Base-by-base conservation (phyloP, 352 stramenopile species). In the Halophytophthora batemanensis region DNA sequence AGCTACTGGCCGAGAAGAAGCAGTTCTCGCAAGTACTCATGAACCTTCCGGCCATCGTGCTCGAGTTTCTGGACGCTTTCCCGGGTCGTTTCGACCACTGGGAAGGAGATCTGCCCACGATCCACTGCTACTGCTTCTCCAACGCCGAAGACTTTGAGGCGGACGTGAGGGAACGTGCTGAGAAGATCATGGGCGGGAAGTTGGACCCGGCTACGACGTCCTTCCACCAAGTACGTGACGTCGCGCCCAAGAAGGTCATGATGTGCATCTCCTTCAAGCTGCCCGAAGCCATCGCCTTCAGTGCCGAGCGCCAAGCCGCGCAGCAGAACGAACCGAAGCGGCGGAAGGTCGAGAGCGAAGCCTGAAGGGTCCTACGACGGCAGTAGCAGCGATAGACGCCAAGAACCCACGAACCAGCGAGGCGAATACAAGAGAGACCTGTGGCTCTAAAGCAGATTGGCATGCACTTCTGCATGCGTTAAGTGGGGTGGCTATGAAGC, bases 181-280 rank as follows among this genome's bases (percentile, higher is more conserved):
- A 92, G 38, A 66, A 59, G 21, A 82, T 92, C 15, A 53, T 93
- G 58, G 61, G 65, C 15, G 78, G 86, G 1, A 61, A 69, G 43
- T 54, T 98, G 15, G 56, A 86, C 36, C 49, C 59, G 4, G 48
- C 53, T 34, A 59, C 52, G 7, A 86, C 75, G 13, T 70, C 56
- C 38, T 82, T 90, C 54, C 91, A 97, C 66, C 73, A 93, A 12
- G 95, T 99, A 31, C 76, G 96, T 47, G 92, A 99, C 60, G 95
- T 99, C 8, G 83, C 96, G 2, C 96, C 96, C 1, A 98, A 97
- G 60, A 98, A 98, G 67, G 90, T 97, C 53, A 99, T 99, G 96
- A 85, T 98, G 45, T 98, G 95, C 67, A 86, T 98, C 28, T 97
- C 87, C 25, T 98, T 99, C 70, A 59, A 81, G 47, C 60, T 98